Evolutionary conservation across 2,329 filamentous ascomycete species (phyloP).

Genomic region (Pezicula carpinea): DNA sequence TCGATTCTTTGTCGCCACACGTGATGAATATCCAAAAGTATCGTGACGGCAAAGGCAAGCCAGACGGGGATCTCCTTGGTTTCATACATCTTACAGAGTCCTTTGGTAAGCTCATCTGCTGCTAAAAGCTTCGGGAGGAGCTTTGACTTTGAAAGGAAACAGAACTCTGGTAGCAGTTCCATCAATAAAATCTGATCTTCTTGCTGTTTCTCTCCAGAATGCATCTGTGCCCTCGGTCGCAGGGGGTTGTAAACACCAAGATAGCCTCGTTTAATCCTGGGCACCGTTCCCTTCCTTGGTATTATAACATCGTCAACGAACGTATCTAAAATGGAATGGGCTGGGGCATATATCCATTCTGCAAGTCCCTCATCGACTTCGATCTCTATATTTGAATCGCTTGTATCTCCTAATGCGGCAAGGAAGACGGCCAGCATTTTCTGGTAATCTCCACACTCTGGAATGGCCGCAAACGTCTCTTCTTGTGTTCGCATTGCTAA

Average conservation of each 20-base stretch:
- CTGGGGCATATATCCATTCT: slow-evolving; percentile 2
- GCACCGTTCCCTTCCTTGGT: not conserved
- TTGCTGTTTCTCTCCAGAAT: not conserved
- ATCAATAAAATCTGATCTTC: not conserved
- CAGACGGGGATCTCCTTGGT: slow-evolving; percentile 9
- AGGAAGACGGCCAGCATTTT: not conserved
- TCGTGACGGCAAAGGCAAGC: slow-evolving; percentile 11
- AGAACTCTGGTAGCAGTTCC: not conserved
- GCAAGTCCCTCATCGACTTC: not conserved
- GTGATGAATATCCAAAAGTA: slow-evolving; percentile 11
- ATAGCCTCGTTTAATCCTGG: slow-evolving; percentile 3
- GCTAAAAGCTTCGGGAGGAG: not conserved
- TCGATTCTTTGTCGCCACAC: not conserved
- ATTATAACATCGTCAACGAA: slow-evolving; percentile 3
- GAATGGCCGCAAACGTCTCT: not conserved
- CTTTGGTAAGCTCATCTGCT: slow-evolving; percentile 7
- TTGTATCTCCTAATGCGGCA: not conserved
- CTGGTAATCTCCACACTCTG: not conserved
- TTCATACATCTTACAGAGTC: slow-evolving; percentile 2
- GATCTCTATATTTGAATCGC: not conserved
- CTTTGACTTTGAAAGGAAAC: not conserved
- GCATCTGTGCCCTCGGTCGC: slow-evolving; percentile 1
- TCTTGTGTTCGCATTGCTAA: slow-evolving; percentile 6
- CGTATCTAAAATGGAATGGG: not conserved
- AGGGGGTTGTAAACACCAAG: slow-evolving; percentile 7